Evolutionary conservation across 2,329 filamentous ascomycete species (phyloP).

Genomic region (Aspergillus awamori): DNA sequence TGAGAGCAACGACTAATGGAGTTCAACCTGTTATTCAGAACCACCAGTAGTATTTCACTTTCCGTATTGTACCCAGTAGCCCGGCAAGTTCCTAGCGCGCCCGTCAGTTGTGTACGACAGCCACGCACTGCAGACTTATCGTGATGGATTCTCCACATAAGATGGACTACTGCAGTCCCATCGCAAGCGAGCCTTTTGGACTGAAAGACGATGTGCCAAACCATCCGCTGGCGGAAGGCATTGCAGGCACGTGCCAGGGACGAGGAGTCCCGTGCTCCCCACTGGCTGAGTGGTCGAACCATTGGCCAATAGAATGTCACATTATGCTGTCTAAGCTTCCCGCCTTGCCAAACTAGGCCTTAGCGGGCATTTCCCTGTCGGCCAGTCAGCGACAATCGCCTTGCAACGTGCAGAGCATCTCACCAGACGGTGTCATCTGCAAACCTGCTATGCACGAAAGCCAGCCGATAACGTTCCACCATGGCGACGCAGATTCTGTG

Average conservation of each 20-base stretch:
- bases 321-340: not conserved
- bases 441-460: not conserved
- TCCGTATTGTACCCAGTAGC: not conserved
- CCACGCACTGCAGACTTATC: too few species aligned
- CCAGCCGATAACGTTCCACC: not conserved
- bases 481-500: not conserved
- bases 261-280: not conserved
- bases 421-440: not conserved
- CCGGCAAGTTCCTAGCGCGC: not conserved
- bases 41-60: not conserved
- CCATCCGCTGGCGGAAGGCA: not conserved
- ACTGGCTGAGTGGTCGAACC: not conserved
- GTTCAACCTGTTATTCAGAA: constrained; percentile 4
- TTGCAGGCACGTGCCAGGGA: constrained; percentile 3
- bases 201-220: not conserved
- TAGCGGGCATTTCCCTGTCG: not conserved
- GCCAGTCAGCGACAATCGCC: constrained; percentile 19
- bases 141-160: too few species aligned
- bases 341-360: not conserved
- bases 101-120: too few species aligned
- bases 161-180: not conserved
- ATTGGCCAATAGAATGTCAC: not conserved
- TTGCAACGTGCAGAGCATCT: constrained; percentile 18
- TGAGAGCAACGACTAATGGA: constrained; percentile 17
- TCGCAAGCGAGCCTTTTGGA: not conserved